phyloP scores from a whole-genome alignment of 495 filamentous ascomycete species.

The Diplogelasinospora grovesii region DNA sequence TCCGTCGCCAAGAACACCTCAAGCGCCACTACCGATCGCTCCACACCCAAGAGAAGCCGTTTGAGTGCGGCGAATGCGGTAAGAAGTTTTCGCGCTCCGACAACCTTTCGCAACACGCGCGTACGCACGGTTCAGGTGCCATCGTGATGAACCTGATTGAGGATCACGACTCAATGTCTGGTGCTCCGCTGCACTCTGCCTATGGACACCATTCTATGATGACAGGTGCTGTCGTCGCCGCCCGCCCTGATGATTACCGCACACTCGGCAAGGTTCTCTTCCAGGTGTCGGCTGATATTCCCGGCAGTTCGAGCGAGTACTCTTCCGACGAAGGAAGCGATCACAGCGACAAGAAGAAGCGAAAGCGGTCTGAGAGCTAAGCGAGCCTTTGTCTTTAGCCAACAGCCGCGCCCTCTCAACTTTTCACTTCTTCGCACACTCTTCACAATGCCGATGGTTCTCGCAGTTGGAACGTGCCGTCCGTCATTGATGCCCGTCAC shows the following conservation, averaged over 20 bases:
- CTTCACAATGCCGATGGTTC: constrained; percentile 28
- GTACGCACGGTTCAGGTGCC: constrained; percentile 85
- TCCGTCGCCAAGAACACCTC: constrained; percentile 97
- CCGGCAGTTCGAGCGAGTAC: constrained; percentile 50
- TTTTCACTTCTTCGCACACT: constrained; percentile 32
- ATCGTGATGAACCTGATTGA: constrained; percentile 86
- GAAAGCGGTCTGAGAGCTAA: too few species aligned
- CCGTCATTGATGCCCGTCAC: constrained; percentile 32
- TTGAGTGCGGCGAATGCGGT: constrained; percentile 92
- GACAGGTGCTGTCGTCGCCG: constrained; percentile 26
- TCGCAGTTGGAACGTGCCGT: constrained; percentile 29
- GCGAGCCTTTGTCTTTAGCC: background rate
- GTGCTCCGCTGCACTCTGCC: constrained; percentile 10
- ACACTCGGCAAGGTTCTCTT: constrained; percentile 67
- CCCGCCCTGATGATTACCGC: constrained; percentile 53
- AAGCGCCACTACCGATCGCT: constrained; percentile 98
- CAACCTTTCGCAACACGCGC: constrained; percentile 92
- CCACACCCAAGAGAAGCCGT: constrained; percentile 97
- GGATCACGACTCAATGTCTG: constrained; percentile 49
- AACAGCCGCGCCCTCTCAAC: background rate
- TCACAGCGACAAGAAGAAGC: constrained; percentile 65
- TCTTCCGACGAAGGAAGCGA: constrained; percentile 49
- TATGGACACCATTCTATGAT: constrained; percentile 19
- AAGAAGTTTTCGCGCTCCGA: constrained; percentile 99
- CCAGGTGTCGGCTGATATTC: constrained; percentile 62